A percentile compares a stretch with the other conserved stretches of the same genome.
Evolutionary conservation across 2,329 filamentous ascomycete species (phyloP).

Genomic region (Sclerotinia spermophila): DNA sequence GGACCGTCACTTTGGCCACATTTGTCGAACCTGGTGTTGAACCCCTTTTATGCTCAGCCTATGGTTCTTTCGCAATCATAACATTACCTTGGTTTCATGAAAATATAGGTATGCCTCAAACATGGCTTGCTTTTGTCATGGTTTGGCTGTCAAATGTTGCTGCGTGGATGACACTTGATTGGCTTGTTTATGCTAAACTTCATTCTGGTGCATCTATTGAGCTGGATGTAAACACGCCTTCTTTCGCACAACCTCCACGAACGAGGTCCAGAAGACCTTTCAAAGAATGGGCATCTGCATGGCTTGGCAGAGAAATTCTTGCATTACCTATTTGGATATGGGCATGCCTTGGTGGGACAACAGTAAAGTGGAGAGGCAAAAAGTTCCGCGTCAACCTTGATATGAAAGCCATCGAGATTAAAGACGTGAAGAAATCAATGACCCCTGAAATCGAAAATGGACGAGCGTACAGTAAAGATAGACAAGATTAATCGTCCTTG

Average conservation of each 20-base stretch:
- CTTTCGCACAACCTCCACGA: constrained; percentile 66
- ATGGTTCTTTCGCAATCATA: constrained; percentile 75
- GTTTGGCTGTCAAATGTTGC: constrained; percentile 65
- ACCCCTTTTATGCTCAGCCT: constrained; percentile 75
- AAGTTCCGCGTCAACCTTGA: constrained; percentile 78
- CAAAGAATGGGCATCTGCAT: constrained; percentile 70
- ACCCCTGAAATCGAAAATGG: constrained; percentile 22
- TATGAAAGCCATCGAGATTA: constrained; percentile 67
- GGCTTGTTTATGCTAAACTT: constrained; percentile 66
- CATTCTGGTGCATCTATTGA: constrained; percentile 71
- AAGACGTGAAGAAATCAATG: constrained; percentile 12
- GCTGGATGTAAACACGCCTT: constrained; percentile 67
- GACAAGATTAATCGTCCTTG: constrained; percentile 27
- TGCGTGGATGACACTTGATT: constrained; percentile 73
- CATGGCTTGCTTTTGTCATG: constrained; percentile 62
- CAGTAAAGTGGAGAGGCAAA: constrained; percentile 82
- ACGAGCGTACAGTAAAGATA: constrained; percentile 30
- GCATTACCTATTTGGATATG: constrained; percentile 87
- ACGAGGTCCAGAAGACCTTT: constrained; percentile 54
- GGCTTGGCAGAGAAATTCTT: constrained; percentile 78
- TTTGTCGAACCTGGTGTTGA: constrained; percentile 92
- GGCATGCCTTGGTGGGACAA: constrained; percentile 85
- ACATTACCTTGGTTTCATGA: constrained; percentile 62
- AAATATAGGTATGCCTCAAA: constrained; percentile 52
- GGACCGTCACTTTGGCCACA: constrained; percentile 84